phyloP scores from a whole-genome alignment of 176 grass and related monocot genomes.

The Ensete ventricosum region DNA sequence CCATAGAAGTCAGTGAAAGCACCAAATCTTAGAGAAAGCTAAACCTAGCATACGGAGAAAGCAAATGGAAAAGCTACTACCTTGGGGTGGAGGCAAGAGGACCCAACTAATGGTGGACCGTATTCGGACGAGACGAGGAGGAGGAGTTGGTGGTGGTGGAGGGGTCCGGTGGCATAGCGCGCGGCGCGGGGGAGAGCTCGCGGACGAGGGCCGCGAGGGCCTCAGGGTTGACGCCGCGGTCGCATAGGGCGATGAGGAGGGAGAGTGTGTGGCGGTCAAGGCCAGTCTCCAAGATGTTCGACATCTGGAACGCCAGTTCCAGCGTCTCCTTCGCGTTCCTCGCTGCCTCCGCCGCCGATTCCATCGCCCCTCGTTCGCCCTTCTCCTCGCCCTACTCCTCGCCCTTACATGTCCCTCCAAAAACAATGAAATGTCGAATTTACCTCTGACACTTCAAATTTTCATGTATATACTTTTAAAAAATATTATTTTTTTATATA shows the following conservation, averaged over 20 bases:
- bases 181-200: not conserved
- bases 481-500: no score
- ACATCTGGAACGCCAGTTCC: constrained; percentile 18
- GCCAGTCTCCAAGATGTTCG: constrained; percentile 15
- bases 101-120: not conserved
- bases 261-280: constrained; percentile 18
- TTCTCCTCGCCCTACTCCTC: not conserved
- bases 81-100: not conserved
- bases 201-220: constrained; percentile 11
- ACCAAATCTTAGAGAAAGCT: not conserved
- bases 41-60: not conserved
- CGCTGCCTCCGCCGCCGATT: not conserved
- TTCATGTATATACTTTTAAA: no score
- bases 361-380: not conserved
- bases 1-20: no score
- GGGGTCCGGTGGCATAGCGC: not conserved
- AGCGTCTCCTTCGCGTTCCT: constrained; percentile 17
- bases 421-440: no score
- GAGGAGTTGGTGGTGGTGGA: not conserved
- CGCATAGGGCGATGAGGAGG: constrained; percentile 18
- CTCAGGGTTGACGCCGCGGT: constrained; percentile 11
- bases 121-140: not conserved
- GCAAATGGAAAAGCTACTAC: not conserved
- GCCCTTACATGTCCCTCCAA: not conserved
- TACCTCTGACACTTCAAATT: no score